Evolutionary conservation across 768 basidiomycete species (phyloP), one percentile per base, ranked within the genome.

Genomic region (Sporobolomyces roseus): DNA sequence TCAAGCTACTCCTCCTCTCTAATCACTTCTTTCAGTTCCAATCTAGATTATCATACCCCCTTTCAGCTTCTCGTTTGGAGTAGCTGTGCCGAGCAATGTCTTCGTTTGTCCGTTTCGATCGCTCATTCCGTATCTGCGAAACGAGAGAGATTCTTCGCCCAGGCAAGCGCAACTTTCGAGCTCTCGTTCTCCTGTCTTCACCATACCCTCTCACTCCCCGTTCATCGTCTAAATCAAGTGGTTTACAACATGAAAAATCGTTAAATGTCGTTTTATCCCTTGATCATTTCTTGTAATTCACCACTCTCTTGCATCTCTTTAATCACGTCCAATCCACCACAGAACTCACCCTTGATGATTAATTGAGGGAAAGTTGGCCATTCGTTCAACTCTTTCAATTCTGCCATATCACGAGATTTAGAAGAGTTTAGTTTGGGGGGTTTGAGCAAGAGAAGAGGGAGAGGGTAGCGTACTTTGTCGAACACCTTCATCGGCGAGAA

Each of bases 261-360:
- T n/a, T n/a, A n/a, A n/a, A n/a, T n/a, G n/a, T n/a, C n/a, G n/a
- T n/a, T 16, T 65, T 53, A 65, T 19, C 55, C 63, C 27, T 50
- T 33, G 45, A 73, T 41, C 65, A 73, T 66, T 52, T 73, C 85
- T 61, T 81, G 77, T 65, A 93, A 84, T 79, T 96, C 93, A 27
- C 88, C 91, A 66, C 77, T 87, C 36, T 87, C 84, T 19, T 84
- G 84, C 89, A 93, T 89, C 80, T 97, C 94, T 78, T 86, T 84
- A 29, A 93, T 84, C 59, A 98, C 87, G 77, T 99, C 94, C 59
- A 98, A 79, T 6, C 94, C 94, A n/a, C 94, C 94, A 21, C 96
- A 86, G 23, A 99, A 83, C 78, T 97, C 91, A 27, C 96, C 93
- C 4, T 90, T 85, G 58, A 92, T 82, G 71, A 93, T 88, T 27